Base-by-base conservation (phyloP, 2,329 filamentous ascomycete genomes). In the Alternaria sp. region DNA sequence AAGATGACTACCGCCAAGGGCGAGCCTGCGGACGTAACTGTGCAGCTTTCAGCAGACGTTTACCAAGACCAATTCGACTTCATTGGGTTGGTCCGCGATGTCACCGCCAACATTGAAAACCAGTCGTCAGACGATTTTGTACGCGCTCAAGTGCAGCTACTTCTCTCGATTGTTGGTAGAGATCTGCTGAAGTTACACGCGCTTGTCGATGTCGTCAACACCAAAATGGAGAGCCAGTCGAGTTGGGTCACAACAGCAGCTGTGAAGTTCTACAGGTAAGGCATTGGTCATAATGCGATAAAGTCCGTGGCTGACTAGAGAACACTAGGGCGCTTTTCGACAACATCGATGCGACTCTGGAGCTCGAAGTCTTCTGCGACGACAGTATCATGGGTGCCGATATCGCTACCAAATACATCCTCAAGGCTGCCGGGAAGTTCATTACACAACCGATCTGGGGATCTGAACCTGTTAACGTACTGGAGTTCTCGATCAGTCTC, bases 261-360 rank as follows among this genome's bases (percentile, higher is more conserved):
- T 5, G 28, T 49, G 5, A 49, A 33, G 26, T 28, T 54, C 52
- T 54, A 40, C 52, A 33, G 42, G 52, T 42, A n/a, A 49, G 34
- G 1, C 4, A 23, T 36, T 2, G 2, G 1, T 21, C 29, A n/a
- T n/a, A 4, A 26, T 2, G 1, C 5, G 21, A 13, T 1, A 33
- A 39, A 1, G 1, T 2, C 5, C 6, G 2, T 17, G 28, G 44
- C 44, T 54, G 13, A 49, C 11, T 3, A 21, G 5, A 1, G 2
- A 2, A 8, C 8, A 4, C 37, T 3, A 54, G 44, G 11, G 14
- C 23, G 2, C 7, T 54, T 2, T 41, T 54, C 6, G 7, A 8
- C 26, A 8, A 6, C 5, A 45, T 49, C 36, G 36, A 54, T 13
- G 13, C 23, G 8, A 3, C 24, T 26, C 14, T 54, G 8, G 52